Evolutionary conservation across 2,329 filamentous ascomycete genomes (phyloP), one percentile per base, ranked within the genome.

Genomic region (Claviceps quebecensis): DNA sequence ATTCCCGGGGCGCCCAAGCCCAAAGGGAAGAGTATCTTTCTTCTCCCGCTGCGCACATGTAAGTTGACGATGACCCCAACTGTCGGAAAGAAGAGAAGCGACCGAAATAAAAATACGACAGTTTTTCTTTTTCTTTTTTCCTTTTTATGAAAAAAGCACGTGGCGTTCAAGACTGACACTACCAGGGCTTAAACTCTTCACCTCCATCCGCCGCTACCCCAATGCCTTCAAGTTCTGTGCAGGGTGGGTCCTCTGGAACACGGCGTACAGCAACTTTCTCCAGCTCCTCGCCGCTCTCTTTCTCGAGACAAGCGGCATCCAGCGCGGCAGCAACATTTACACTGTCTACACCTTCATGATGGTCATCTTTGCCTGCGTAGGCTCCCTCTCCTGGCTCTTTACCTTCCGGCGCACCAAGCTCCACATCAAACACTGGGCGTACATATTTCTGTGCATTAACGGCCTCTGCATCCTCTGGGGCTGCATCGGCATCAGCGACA

Each of bases 221-320:
- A 57, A 57, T 23, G 56, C 56, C 34, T 57, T 57, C 50, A 57
- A 57, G 52, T 52, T 57, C 29, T 57, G 56, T 49, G 47, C 54
- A 8, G 56, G 54, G 14, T 57, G 56, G 56, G 53, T 57, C 23
- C 50, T 57, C 2, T 57, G 56, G 56, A 56, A 57, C 38, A 57
- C 56, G 1, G 56, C 44, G 4, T 56, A 57, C 50, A 54, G 53
- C 51, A 57, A 55, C 47, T 57, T 57, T 13, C 36, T 56, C 4
- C 48, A 49, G 5, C 53, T 57, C 7, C 41, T 57, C 26, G 46
- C 52, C 14, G 54, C 56, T 5, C 55, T 57, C 9, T 57, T 57
- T 45, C 52, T 57, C 16, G 56, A 57, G 22, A 54, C 51, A 4
- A 48, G 49, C 22, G 56, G 56, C 14, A 57, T 57, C 50, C 51